These are phyloP conservation scores for Gelatoporia subvermispora DNA, from an alignment of 768 basidiomycete genomes.

Conservation along the genomic window DNA sequence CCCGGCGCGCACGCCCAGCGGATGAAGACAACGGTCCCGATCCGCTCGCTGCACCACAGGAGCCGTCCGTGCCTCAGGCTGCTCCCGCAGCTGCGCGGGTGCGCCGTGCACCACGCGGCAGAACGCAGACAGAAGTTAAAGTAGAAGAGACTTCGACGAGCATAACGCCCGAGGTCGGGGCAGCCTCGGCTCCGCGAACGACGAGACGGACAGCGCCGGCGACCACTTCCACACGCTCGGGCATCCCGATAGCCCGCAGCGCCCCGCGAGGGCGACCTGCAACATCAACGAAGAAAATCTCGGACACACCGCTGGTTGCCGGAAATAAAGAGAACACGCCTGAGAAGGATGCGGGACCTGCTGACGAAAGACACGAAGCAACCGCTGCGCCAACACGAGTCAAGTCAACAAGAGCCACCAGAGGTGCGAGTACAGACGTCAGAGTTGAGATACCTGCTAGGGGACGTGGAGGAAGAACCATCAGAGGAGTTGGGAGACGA, in stretches of 20 bases:
- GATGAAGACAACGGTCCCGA: slow-evolving; percentile 14
- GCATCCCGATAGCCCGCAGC: slow-evolving; percentile 8
- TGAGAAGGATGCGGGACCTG: slow-evolving; percentile 6
- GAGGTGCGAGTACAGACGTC: no score
- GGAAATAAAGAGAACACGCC: slow-evolving; percentile 33
- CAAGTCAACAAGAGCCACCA: no score
- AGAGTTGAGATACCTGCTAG: no score
- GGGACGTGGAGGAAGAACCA: no score
- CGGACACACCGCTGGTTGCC: slow-evolving; percentile 4
- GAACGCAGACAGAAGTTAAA: slow-evolving; percentile 16
- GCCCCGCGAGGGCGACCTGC: slow-evolving; percentile 4
- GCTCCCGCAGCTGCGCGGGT: slow-evolving; percentile 13
- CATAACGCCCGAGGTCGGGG: slow-evolving; percentile 6
- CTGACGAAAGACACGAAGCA: no score
- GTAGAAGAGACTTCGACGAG: slow-evolving; percentile 7
- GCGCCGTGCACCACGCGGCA: slow-evolving; percentile 15
- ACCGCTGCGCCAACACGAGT: no score
- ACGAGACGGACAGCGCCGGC: not conserved
- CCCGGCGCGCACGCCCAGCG: not conserved
- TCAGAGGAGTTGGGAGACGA: no score
- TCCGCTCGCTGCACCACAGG: slow-evolving; percentile 14
- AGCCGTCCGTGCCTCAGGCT: slow-evolving; percentile 9
- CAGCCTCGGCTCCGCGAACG: slow-evolving; percentile 7
- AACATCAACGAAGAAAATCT: slow-evolving; percentile 6
- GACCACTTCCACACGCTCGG: not conserved